A percentile compares a stretch with the other conserved stretches of the same genome.
These are phyloP conservation scores for Pelargonium cotyledonis DNA, from an alignment of 441 rosid species.

Conservation along the genomic window DNA sequence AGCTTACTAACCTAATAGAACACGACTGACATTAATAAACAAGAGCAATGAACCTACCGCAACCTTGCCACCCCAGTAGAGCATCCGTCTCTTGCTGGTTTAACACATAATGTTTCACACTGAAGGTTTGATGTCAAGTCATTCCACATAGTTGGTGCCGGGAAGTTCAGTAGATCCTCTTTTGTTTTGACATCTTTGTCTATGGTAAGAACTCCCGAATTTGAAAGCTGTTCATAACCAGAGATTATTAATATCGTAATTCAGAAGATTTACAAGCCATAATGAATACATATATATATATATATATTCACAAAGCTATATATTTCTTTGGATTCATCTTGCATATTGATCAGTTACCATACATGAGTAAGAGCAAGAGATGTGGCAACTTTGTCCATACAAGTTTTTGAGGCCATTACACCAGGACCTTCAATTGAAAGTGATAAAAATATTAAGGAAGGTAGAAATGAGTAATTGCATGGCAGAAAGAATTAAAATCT, in stretches of 20 bases:
- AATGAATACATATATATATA: neutral
- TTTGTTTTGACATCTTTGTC: conserved; percentile 61
- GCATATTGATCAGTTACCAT: conserved; percentile 24
- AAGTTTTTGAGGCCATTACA: conserved; percentile 62
- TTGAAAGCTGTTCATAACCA: conserved; percentile 52
- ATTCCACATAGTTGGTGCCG: conserved; percentile 50
- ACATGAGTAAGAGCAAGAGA: conserved; percentile 79
- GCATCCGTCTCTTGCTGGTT: conserved; percentile 96
- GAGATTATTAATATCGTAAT: conserved; percentile 12
- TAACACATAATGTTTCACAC: conserved; percentile 73
- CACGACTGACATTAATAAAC: neutral
- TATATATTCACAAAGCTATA: conserved; percentile 4
- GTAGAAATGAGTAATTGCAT: conserved; percentile 6
- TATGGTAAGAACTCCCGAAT: conserved; percentile 77
- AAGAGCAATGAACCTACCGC: conserved; percentile 39
- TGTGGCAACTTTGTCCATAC: conserved; percentile 92
- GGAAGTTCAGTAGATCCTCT: conserved; percentile 49
- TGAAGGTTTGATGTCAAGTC: conserved; percentile 57
- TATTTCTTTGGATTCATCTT: neutral
- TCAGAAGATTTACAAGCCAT: conserved; percentile 12
- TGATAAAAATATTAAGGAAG: conserved; percentile 10
- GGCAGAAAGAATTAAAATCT: neutral
- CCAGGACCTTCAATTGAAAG: conserved; percentile 66
- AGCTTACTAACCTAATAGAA: neutral
- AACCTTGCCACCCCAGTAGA: conserved; percentile 97